Evolutionary conservation across 495 filamentous ascomycete species (phyloP).

Genomic region (Tuber calosporum): DNA sequence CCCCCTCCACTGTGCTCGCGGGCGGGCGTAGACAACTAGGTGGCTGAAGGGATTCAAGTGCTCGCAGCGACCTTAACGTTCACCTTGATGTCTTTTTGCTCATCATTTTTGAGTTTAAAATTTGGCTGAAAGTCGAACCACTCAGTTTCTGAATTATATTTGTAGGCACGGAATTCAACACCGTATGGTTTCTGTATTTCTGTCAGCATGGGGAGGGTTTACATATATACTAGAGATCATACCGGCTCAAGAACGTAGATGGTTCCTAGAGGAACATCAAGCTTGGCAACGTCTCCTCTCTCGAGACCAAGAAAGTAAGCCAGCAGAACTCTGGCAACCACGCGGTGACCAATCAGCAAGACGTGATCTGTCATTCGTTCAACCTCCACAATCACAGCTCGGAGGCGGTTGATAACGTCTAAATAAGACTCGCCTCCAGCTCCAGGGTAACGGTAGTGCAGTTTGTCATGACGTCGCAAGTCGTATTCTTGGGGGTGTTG

Average conservation of each 20-base stretch:
- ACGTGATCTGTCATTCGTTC: conserved; percentile 96
- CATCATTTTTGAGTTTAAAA: conserved; percentile 44
- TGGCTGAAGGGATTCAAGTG: neutral
- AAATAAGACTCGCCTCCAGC: conserved; percentile 93
- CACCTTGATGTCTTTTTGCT: conserved; percentile 38
- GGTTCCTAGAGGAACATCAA: conserved; percentile 87
- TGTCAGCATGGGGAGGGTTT: conserved; percentile 1
- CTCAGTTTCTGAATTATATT: conserved; percentile 65
- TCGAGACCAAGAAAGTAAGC: conserved; percentile 92
- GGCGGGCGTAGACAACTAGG: neutral
- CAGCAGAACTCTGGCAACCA: conserved; percentile 81
- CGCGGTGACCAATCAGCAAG: conserved; percentile 80
- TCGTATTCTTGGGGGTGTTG: conserved; percentile 69
- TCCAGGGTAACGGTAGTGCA: conserved; percentile 89
- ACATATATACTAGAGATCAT: conserved; percentile 13
- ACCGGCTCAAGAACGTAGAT: conserved; percentile 84
- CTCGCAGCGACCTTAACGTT: conserved; percentile 18
- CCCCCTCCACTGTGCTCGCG: neutral
- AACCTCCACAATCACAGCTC: conserved; percentile 92
- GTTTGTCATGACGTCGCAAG: conserved; percentile 68
- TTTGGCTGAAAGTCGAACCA: conserved; percentile 77
- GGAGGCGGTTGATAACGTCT: conserved; percentile 89
- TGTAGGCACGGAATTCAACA: conserved; percentile 89
- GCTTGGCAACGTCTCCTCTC: conserved; percentile 79
- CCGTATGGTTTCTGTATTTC: conserved; percentile 72